These are phyloP conservation scores for Solanum hybrid DNA, from an alignment of 305 asterid species.

Conservation along the genomic window DNA sequence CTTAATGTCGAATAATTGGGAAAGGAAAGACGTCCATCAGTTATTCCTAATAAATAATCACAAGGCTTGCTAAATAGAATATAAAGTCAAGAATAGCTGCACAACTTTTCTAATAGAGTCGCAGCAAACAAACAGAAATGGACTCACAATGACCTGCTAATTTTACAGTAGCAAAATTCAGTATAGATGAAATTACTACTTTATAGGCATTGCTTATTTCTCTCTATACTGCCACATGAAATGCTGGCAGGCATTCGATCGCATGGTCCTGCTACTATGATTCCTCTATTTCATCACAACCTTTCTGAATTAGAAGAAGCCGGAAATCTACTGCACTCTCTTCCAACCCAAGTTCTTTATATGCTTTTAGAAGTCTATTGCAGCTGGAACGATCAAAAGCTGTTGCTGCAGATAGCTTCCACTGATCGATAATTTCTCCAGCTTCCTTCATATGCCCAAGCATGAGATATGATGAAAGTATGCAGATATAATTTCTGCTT, in stretches of 20 bases:
- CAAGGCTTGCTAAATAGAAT: not conserved
- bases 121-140: not conserved
- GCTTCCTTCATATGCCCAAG: slow-evolving; percentile 68
- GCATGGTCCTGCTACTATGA: not conserved
- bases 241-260: not conserved
- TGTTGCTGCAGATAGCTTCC: slow-evolving; percentile 66
- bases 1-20: not conserved
- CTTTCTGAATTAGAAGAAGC: slow-evolving; percentile 38
- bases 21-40: not conserved
- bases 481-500: slow-evolving; percentile 51
- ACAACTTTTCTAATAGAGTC: not conserved
- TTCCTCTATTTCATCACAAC: slow-evolving; percentile 25
- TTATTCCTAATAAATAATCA: not conserved
- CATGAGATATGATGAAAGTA: slow-evolving; percentile 65
- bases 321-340: slow-evolving; percentile 40
- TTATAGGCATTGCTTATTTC: not conserved
- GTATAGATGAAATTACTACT: not conserved
- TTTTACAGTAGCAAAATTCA: not conserved
- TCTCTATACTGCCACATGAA: not conserved
- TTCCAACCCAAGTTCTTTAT: slow-evolving; percentile 41
- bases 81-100: not conserved
- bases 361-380: slow-evolving; percentile 40
- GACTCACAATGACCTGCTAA: not conserved
- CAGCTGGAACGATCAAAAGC: slow-evolving; percentile 50
- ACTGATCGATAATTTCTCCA: slow-evolving; percentile 51